Percentiles rank a stretch among this genome's conserved stretches.
phyloP scores from a whole-genome alignment of 345 rosid genomes.

The Populus ilicifolia region DNA sequence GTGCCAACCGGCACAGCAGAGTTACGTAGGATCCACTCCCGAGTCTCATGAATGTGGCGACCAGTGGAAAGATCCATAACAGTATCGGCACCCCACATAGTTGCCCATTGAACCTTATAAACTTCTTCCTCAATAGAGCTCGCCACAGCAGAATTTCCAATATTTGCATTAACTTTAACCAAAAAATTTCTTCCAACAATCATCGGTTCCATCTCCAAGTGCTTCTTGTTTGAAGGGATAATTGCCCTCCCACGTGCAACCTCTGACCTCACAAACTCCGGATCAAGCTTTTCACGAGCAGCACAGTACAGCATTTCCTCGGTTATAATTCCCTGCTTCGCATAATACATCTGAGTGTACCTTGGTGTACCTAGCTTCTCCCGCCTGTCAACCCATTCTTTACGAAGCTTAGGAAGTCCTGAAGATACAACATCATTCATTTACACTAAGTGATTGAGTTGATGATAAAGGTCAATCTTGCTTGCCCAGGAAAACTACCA shows the following conservation, averaged over 20 bases:
- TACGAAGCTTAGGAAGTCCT: conserved; percentile 89
- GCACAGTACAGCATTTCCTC: conserved; percentile 96
- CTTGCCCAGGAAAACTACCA: neutral
- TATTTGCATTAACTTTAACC: conserved; percentile 97
- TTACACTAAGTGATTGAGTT: conserved; percentile 7
- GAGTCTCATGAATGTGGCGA: conserved; percentile 96
- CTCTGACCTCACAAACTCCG: conserved; percentile 94
- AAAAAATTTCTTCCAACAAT: conserved; percentile 89
- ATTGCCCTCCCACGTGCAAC: conserved; percentile 96
- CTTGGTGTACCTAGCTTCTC: conserved; percentile 76
- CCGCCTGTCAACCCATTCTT: conserved; percentile 80
- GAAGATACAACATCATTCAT: conserved; percentile 20
- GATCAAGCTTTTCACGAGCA: conserved; percentile 89
- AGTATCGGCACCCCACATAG: conserved; percentile 99
- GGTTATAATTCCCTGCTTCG: conserved; percentile 91
- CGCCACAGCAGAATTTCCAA: conserved; percentile 93
- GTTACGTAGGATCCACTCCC: conserved; percentile 91
- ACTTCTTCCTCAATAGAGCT: conserved; percentile 99
- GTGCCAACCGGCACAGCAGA: conserved; percentile 97
- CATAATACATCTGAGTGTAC: conserved; percentile 96
- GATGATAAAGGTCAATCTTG: neutral
- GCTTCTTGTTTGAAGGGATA: conserved; percentile 96
- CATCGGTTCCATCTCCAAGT: conserved; percentile 93
- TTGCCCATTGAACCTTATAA: conserved; percentile 99
- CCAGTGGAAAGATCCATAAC: conserved; percentile 99